These are phyloP conservation scores for Neurospora cerealis DNA, from an alignment of 495 filamentous ascomycete genomes.

Conservation along the genomic window DNA sequence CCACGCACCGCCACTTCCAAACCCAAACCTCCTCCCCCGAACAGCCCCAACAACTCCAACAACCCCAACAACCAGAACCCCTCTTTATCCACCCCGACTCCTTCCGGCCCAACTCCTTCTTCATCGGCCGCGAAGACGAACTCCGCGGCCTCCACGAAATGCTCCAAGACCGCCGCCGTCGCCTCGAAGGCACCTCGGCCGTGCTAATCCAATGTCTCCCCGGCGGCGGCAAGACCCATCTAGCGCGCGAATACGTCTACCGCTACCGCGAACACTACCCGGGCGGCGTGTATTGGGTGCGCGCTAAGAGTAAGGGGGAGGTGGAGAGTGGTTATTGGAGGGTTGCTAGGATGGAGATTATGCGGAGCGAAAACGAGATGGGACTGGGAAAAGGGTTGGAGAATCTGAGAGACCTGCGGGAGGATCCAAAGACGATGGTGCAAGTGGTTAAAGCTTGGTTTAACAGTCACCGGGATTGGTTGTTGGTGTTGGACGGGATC, in stretches of 20 bases:
- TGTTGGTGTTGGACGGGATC: constrained; percentile 68
- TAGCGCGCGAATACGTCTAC: constrained; percentile 76
- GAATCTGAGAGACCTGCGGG: constrained; percentile 26
- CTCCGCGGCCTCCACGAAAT: constrained; percentile 57
- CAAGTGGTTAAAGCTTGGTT: constrained; percentile 60
- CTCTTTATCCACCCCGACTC: constrained; percentile 62
- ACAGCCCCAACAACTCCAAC: neutral
- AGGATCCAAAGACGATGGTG: constrained; percentile 44
- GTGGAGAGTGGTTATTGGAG: constrained; percentile 63
- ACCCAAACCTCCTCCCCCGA: neutral
- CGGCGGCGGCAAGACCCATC: constrained; percentile 72
- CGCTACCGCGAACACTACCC: constrained; percentile 53
- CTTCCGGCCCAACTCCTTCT: constrained; percentile 69
- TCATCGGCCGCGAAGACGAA: constrained; percentile 65
- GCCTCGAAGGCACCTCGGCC: constrained; percentile 52
- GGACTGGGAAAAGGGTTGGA: constrained; percentile 22
- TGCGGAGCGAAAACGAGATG: constrained; percentile 12
- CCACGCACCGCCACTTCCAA: neutral
- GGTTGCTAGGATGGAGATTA: constrained; percentile 55
- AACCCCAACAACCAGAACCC: constrained; percentile 7
- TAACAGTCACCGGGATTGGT: constrained; percentile 57
- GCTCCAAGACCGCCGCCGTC: constrained; percentile 52
- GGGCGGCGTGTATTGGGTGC: constrained; percentile 75
- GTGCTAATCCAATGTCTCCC: constrained; percentile 64
- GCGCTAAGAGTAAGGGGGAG: constrained; percentile 54